phyloP scores from a whole-genome alignment of 441 rosid species.

The Rhodomyrtus psidioides region DNA sequence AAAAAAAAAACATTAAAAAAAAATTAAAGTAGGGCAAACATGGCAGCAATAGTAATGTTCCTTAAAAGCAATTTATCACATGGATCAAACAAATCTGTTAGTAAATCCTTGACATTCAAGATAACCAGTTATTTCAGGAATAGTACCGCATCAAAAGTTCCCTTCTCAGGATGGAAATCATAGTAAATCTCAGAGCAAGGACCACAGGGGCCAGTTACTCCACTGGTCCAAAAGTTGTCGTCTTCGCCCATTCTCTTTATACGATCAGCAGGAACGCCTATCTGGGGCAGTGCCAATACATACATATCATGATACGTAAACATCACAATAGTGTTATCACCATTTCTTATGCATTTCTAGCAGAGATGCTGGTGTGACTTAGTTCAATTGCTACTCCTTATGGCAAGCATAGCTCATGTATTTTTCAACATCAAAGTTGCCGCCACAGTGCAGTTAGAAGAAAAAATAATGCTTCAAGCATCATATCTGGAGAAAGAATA shows the following conservation, averaged over 20 bases:
- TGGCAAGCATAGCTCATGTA: background rate
- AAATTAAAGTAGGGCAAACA: background rate
- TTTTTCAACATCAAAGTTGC: background rate
- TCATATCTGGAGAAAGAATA: background rate
- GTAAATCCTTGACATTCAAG: background rate
- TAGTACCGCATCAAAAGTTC: slow-evolving; percentile 39
- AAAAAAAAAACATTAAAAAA: background rate
- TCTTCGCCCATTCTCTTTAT: slow-evolving; percentile 91
- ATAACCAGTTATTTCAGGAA: background rate
- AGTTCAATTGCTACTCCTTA: background rate
- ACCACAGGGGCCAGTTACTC: slow-evolving; percentile 92
- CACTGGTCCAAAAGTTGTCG: slow-evolving; percentile 95
- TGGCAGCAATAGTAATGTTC: background rate
- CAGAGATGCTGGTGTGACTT: background rate
- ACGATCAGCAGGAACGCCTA: slow-evolving; percentile 66
- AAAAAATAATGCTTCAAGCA: background rate
- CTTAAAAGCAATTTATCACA: background rate
- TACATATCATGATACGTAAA: background rate
- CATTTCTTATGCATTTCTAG: background rate
- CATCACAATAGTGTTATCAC: background rate
- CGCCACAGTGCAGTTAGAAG: background rate
- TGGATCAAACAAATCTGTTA: background rate
- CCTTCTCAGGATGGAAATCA: slow-evolving; percentile 85
- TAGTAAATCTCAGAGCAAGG: slow-evolving; percentile 96
- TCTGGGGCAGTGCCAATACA: slow-evolving; percentile 26